Percentiles rank a stretch among this genome's conserved stretches.
These are phyloP conservation scores for Syzygium jambos DNA, from an alignment of 345 rosid genomes.

Conservation along the genomic window DNA sequence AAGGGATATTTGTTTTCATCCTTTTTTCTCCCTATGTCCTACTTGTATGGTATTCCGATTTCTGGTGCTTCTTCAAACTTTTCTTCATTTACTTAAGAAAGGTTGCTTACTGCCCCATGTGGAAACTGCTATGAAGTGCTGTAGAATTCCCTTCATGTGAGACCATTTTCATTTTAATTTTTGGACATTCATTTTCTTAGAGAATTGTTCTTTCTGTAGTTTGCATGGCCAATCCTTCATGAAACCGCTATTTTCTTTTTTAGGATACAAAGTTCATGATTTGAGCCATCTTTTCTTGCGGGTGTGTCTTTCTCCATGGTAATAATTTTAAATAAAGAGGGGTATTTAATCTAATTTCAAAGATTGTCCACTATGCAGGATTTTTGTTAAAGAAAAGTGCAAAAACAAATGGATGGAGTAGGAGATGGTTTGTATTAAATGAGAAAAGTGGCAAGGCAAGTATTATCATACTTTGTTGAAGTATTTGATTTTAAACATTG, in stretches of 20 bases:
- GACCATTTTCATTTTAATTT: neutral
- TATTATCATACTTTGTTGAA: neutral
- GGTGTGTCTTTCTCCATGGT: neutral
- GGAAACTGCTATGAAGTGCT: neutral
- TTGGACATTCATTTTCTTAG: neutral
- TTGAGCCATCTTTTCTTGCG: neutral
- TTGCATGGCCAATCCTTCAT: neutral
- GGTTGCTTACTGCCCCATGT: neutral
- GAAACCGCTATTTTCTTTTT: neutral
- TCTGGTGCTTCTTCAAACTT: neutral
- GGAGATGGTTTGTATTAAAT: slow-evolving; percentile 94
- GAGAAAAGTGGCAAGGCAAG: slow-evolving; percentile 97
- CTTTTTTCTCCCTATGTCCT: neutral
- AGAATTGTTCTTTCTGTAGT: neutral
- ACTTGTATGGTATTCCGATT: neutral
- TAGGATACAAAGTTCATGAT: neutral
- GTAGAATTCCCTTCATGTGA: neutral
- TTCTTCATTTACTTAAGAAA: neutral
- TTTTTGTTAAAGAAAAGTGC: slow-evolving; percentile 88
- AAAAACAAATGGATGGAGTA: slow-evolving; percentile 88
- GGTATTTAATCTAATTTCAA: neutral
- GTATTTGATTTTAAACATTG: neutral
- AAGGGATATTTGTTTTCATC: neutral
- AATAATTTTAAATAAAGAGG: neutral
- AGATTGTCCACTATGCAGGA: slow-evolving; percentile 38